Conservation (phyloP, 2,329 filamentous ascomycete genomes). For the Drechmeria coniospora region DNA sequence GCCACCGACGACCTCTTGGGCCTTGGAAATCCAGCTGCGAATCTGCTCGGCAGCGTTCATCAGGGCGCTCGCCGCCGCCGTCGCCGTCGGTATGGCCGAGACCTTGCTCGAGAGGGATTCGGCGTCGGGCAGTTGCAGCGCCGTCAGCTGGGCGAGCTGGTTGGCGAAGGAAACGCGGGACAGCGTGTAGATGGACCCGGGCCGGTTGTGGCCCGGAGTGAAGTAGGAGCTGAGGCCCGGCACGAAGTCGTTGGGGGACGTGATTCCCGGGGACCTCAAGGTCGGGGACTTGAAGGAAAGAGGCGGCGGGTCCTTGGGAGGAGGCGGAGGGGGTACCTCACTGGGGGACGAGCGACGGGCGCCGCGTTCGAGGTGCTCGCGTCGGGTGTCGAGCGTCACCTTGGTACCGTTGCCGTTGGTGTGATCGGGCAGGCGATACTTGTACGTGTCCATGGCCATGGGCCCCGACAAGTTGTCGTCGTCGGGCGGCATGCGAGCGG, state of each 20-base stretch:
- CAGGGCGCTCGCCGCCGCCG: conserved; percentile 68
- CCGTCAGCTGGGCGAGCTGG: conserved; percentile 82
- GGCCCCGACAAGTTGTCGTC: too few relatives aligned
- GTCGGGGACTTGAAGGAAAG: conserved; percentile 7
- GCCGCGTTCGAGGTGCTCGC: conserved; percentile 40
- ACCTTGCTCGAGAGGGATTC: conserved; percentile 72
- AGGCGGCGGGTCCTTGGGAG: conserved; percentile 26
- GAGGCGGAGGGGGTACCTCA: conserved; percentile 20
- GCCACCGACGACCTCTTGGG: conserved; percentile 73
- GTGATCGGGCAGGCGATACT: conserved; percentile 59
- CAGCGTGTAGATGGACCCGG: conserved; percentile 85
- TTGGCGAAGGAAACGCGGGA: conserved; percentile 85
- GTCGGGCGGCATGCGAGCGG: too few relatives aligned
- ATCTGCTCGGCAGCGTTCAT: conserved; percentile 87
- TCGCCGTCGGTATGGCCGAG: conserved; percentile 68
- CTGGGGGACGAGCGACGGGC: conserved; percentile 21
- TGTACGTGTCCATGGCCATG: conserved; percentile 54
- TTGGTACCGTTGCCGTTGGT: conserved; percentile 53
- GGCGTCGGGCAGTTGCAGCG: conserved; percentile 76
- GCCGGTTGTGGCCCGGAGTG: conserved; percentile 48
- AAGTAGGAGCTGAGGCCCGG: conserved; percentile 47
- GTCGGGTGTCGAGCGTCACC: conserved; percentile 39
- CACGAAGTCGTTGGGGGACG: conserved; percentile 26
- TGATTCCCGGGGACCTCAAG: conserved; percentile 11
- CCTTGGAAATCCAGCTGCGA: conserved; percentile 83